Percentiles rank a stretch among this genome's conserved stretches.
Evolutionary conservation across 208 protist species (phyloP).

Genomic region (Wallacemonas sp.): DNA sequence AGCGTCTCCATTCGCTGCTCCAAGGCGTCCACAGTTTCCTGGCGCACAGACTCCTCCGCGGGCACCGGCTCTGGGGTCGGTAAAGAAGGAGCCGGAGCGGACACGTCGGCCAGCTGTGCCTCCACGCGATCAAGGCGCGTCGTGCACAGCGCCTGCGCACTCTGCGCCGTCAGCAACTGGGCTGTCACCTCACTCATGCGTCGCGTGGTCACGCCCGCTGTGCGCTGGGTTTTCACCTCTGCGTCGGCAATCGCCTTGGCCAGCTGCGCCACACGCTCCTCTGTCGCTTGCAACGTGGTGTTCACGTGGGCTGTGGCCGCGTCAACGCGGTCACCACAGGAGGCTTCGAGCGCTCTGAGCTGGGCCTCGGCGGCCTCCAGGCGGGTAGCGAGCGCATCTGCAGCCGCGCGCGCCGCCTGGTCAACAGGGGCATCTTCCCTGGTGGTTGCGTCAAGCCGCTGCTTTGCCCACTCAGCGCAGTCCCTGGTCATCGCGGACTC

Average conservation of each 20-base stretch:
- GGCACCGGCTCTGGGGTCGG: no score
- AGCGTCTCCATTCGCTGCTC: constrained; percentile 7
- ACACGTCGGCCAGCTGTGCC: neutral
- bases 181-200: constrained; percentile 1
- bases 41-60: neutral
- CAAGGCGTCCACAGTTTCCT: constrained; percentile 5
- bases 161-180: neutral
- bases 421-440: no score
- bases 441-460: no score
- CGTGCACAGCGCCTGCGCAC: neutral
- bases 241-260: neutral
- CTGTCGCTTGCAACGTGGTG: neutral
- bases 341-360: neutral
- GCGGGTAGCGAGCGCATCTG: neutral
- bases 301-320: neutral
- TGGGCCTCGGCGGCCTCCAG: neutral
- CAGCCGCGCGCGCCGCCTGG: neutral
- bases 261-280: constrained; percentile 1
- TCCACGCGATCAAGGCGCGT: neutral
- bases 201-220: neutral
- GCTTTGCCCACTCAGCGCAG: no score
- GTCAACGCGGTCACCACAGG: neutral
- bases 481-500: no score
- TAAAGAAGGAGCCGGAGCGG: no score
- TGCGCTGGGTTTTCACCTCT: neutral